Base-by-base conservation (phyloP, 2,329 filamentous ascomycete species). In the Neophaeococcomyces aloes region DNA sequence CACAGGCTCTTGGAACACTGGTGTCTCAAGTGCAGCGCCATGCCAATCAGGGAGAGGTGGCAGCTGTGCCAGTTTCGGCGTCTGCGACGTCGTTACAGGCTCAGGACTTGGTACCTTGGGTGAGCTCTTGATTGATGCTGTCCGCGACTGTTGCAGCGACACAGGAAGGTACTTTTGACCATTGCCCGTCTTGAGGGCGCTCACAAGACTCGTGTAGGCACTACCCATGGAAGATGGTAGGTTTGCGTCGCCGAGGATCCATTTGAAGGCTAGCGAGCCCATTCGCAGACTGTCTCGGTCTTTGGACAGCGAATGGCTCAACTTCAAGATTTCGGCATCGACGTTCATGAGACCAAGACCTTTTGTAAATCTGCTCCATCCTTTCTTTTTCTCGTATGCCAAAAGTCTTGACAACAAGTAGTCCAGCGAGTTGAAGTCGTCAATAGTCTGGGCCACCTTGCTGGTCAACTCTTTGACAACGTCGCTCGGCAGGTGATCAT, bases 131-230 rank as follows among this genome's bases (percentile, higher is more conserved):
- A 42, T 56, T 57, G 39, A 59, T 59, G 21, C 54, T 49, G 21
- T 53, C 53, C 52, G 56, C 53, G 17, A 13, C 30, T 33, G 30
- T 13, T 33, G 6, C 33, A 19, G 33, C 11, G 33, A 8, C 15
- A 8, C 15, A 3, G 4, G 3, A 5, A 29, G 38, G 14, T 15
- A 7, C 29, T 41, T 54, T 38, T 2, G 49, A 76, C 61, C 44
- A 23, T 32, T 14, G 29, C 6, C 38, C 4, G 71, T 67, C 34
- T 80, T 75, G 8, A 83, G 68, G 2, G 79, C 79, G 7, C 79
- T 78, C 1, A 76, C 74, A 6, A 84, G 68, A 3, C 78, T 78
- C 1, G 78, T 78, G 55, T 81, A 84, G 33, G 80, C 80, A 35
- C 81, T 80, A 14, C 78, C 77, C 32, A 76, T 69, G 10, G 76